Percentiles rank a stretch among this genome's conserved stretches.
phyloP scores from a whole-genome alignment of 139 green algal species.

The Chlorella sp. region DNA sequence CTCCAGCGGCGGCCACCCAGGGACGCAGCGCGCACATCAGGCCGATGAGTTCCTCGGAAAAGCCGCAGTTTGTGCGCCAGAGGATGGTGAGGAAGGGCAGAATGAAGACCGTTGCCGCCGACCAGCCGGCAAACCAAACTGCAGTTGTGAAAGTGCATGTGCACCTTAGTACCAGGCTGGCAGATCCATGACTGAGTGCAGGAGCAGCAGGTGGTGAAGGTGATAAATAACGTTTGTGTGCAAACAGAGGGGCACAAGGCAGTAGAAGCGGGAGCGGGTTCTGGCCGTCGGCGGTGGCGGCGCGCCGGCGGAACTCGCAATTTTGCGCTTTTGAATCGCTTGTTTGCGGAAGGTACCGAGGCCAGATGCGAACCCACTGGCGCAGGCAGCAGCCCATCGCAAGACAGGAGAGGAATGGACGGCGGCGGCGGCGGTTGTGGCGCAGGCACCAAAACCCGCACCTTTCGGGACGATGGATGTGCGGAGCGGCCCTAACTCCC shows the following conservation, averaged over 20 bases:
- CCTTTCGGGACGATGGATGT: background rate
- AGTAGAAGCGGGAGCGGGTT: too few species aligned
- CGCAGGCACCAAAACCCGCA: background rate
- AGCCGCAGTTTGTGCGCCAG: constrained; percentile 1
- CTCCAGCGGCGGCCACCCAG: constrained; percentile 4
- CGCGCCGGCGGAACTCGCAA: background rate
- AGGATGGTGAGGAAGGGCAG: constrained; percentile 40
- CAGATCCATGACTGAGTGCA: background rate
- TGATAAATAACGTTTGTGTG: background rate
- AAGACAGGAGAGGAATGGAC: too few species aligned
- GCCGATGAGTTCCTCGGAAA: constrained; percentile 25
- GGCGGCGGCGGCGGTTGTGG: background rate
- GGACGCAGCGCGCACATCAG: constrained; percentile 28
- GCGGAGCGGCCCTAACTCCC: background rate
- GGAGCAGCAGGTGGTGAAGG: too few species aligned
- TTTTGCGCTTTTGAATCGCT: too few species aligned
- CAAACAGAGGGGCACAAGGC: background rate
- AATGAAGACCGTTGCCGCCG: constrained; percentile 20
- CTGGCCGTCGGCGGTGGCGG: background rate
- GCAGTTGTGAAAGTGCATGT: background rate
- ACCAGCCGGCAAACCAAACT: constrained; percentile 12
- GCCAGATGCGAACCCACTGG: too few species aligned
- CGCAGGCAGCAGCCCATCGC: too few species aligned
- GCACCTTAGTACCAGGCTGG: background rate
- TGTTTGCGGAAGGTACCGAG: too few species aligned